A percentile compares a stretch with the other conserved stretches of the same genome.
Conservation (phyloP, 1,284 basidiomycete species). For the Mycena sp. region DNA sequence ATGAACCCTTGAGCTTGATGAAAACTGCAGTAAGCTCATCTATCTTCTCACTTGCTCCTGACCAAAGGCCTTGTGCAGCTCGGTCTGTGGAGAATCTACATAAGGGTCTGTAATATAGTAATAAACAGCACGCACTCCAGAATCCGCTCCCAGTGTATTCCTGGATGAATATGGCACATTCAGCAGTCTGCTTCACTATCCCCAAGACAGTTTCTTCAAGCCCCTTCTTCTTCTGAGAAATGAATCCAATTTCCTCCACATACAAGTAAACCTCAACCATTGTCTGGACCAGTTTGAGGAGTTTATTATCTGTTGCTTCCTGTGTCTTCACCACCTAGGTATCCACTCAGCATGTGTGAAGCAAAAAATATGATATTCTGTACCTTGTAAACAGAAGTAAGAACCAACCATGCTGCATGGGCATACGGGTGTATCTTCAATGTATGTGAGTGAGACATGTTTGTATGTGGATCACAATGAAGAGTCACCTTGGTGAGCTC, state of each 20-base stretch:
- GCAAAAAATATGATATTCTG: not conserved
- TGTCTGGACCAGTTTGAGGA: too few relatives aligned
- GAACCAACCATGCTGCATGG: not conserved
- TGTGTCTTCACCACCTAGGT: constrained; percentile 1
- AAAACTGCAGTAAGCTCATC: not conserved
- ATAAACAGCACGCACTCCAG: constrained; percentile 3
- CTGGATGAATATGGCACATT: constrained; percentile 6
- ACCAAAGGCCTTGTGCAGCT: not conserved
- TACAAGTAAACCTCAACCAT: constrained; percentile 1
- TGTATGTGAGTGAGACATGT: not conserved
- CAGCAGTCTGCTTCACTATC: not conserved
- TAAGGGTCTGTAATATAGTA: not conserved
- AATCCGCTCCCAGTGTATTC: constrained; percentile 7
- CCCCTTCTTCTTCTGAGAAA: not conserved
- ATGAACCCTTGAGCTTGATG: not conserved
- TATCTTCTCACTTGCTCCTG: not conserved
- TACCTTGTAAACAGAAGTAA: constrained; percentile 1
- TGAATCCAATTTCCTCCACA: not conserved
- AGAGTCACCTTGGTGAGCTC: not conserved
- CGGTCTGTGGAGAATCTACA: not conserved
- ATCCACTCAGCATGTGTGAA: not conserved
- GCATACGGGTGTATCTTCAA: not conserved
- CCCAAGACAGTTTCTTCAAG: not conserved
- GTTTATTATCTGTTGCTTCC: not conserved
- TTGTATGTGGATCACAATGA: too few relatives aligned